Evolutionary conservation across 2,329 filamentous ascomycete genomes (phyloP), one percentile per base, ranked within the genome.

Genomic region (Pyricularia sp.): DNA sequence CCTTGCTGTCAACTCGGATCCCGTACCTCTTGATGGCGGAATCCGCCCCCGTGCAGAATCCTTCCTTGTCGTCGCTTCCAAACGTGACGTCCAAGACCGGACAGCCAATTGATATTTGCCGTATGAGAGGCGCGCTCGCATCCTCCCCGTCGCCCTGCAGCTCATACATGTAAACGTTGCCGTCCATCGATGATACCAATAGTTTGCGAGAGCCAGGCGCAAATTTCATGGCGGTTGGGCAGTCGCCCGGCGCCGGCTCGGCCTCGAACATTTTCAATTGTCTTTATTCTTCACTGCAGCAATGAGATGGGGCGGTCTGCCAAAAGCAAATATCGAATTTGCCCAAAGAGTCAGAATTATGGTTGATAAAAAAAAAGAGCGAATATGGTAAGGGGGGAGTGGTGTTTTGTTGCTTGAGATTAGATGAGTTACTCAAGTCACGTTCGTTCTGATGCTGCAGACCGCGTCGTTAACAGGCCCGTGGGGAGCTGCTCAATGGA

Each of bases 151-250:
- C 78, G 60, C 77, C 76, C 22, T 80, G 78, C 66, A 88, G 83
- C 73, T 96, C 90, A 81, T 97, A 97, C 64, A 93, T 82, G 76
- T 97, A 96, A 65, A 96, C 86, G 74, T 91, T 86, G 76, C 88
- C 91, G 77, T 97, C 93, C 94, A 94, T 99, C 65, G 92, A 96
- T 12, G 93, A 89, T 70, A 93, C 93, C n/a, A 96, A 84, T 49
- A 99, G 83, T 70, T 87, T 88, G 64, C 82, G 85, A 3, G 88
- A 83, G n/a, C 82, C 79, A 44, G 91, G 90, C 69, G 93, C 91
- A 81, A 96, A 99, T 72, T 86, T 86, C 72, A 97, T 80, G 28
- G 91, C 83, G 62, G 93, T 96, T 71, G 97, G 89, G 71, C 89
- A 90, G 77, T 99, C 94, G 70, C 83, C 84, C 12, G 94, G 94